Conservation (phyloP, 2,329 filamentous ascomycete genomes). For the Fusarium sp. region DNA sequence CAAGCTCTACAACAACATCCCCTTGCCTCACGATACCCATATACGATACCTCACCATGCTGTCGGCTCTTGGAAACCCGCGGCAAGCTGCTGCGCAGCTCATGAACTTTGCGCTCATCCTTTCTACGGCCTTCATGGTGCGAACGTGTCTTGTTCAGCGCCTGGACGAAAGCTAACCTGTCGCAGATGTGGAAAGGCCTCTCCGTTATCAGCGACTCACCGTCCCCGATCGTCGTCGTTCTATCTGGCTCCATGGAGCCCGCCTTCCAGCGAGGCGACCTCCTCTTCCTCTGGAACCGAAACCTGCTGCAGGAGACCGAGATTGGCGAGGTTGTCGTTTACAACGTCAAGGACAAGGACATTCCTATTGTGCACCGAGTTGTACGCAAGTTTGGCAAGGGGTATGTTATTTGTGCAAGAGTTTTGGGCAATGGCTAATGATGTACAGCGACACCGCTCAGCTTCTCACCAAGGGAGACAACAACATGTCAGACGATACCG, state of each 20-base stretch:
- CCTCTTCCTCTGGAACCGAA: slow-evolving; percentile 79
- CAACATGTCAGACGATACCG: slow-evolving; percentile 91
- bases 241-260: slow-evolving; percentile 85
- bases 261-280: slow-evolving; percentile 82
- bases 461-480: slow-evolving; percentile 98
- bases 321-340: slow-evolving; percentile 69
- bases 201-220: slow-evolving; percentile 79
- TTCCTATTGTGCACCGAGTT: slow-evolving; percentile 94
- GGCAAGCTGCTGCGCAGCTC: slow-evolving; percentile 81
- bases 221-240: slow-evolving; percentile 82
- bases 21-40: not conserved
- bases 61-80: slow-evolving; percentile 74
- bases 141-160: not conserved
- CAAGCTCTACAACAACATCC: slow-evolving; percentile 17
- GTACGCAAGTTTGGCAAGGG: slow-evolving; percentile 75
- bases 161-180: not conserved
- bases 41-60: slow-evolving; percentile 61
- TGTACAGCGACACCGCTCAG: slow-evolving; percentile 62
- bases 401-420: slow-evolving; percentile 45
- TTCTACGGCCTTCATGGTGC: slow-evolving; percentile 87
- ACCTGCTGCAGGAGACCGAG: slow-evolving; percentile 62
- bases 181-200: slow-evolving; percentile 84
- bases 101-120: slow-evolving; percentile 92
- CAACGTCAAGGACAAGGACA: slow-evolving; percentile 91
- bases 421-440: not conserved